These are phyloP conservation scores for Creolimax fragrantissima DNA, from an alignment of 78 protist species.

Conservation along the genomic window DNA sequence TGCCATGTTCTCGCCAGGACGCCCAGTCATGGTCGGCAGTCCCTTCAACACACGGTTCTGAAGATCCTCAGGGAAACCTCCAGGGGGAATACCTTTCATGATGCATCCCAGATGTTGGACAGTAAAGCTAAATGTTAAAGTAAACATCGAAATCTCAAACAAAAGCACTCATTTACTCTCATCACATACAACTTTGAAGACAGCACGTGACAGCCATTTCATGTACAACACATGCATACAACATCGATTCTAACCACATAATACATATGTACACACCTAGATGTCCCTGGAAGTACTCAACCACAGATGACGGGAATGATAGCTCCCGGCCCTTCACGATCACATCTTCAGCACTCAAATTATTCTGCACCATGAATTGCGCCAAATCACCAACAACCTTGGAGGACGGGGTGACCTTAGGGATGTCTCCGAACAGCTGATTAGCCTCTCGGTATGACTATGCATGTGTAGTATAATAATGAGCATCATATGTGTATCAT, in stretches of 20 bases:
- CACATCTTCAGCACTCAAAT: slow-evolving; percentile 15
- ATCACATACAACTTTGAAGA: too few relatives aligned
- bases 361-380: slow-evolving; percentile 54
- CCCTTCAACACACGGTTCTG: slow-evolving; percentile 13
- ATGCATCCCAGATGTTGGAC: neutral
- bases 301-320: slow-evolving; percentile 56
- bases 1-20: slow-evolving; percentile 49
- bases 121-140: neutral
- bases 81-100: slow-evolving; percentile 51
- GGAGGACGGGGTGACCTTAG: slow-evolving; percentile 76
- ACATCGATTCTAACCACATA: neutral
- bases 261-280: neutral
- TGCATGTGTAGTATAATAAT: neutral
- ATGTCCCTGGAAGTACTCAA: slow-evolving; percentile 55
- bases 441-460: slow-evolving; percentile 58
- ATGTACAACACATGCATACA: neutral
- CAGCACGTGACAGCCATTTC: too few relatives aligned
- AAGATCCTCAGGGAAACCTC: slow-evolving; percentile 69
- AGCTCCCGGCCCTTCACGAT: slow-evolving; percentile 33
- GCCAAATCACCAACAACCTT: slow-evolving; percentile 71
- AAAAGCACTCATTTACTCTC: neutral
- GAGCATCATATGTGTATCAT: too few relatives aligned
- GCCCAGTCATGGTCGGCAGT: slow-evolving; percentile 7
- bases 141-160: neutral
- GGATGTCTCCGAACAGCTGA: slow-evolving; percentile 65